These are phyloP conservation scores for Cytospora chrysosperma DNA, from an alignment of 2,329 filamentous ascomycete genomes.

Conservation along the genomic window DNA sequence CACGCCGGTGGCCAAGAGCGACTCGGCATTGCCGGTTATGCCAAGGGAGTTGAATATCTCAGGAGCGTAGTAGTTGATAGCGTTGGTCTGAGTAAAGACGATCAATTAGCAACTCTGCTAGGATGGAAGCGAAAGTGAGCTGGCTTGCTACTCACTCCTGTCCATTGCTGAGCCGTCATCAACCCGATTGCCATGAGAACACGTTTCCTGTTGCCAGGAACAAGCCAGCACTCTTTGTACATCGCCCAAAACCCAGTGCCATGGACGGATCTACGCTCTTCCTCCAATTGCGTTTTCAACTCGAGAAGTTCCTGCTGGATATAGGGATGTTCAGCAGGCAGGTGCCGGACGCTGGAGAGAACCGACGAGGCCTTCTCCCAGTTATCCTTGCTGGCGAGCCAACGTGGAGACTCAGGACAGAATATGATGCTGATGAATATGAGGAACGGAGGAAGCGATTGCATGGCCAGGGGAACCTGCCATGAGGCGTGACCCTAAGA, in stretches of 20 bases:
- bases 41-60: conserved; percentile 37
- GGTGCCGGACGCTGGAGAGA: conserved; percentile 36
- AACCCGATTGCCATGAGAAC: conserved; percentile 45
- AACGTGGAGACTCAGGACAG: conserved; percentile 64
- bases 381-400: conserved; percentile 61
- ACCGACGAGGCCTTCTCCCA: conserved; percentile 53
- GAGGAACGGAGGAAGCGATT: conserved; percentile 60
- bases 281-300: conserved; percentile 32
- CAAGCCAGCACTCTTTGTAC: conserved; percentile 33
- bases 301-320: conserved; percentile 36
- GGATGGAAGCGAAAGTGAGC: not conserved
- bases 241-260: conserved; percentile 29
- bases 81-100: conserved; percentile 29
- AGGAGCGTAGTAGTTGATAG: conserved; percentile 37
- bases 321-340: conserved; percentile 38
- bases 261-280: conserved; percentile 30
- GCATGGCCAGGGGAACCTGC: conserved; percentile 57
- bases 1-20: conserved; percentile 61
- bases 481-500: conserved; percentile 19
- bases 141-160: conserved; percentile 43
- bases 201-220: conserved; percentile 40
- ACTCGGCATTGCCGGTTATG: conserved; percentile 45
- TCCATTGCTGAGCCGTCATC: conserved; percentile 73
- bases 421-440: conserved; percentile 60
- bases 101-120: not conserved